Evolutionary conservation across 331 rosid species (phyloP).

Genomic region (Acacia concinna): DNA sequence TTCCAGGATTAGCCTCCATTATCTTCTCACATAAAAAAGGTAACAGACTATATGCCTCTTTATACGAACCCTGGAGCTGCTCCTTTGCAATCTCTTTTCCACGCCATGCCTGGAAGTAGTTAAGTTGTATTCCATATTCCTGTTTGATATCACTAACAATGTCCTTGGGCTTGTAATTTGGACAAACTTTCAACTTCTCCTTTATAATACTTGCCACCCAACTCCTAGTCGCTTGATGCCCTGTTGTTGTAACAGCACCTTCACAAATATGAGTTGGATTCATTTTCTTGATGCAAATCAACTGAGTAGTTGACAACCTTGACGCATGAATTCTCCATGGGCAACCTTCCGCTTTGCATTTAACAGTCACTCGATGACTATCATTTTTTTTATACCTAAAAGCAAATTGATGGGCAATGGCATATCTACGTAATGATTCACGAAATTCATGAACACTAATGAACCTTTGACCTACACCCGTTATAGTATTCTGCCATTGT

Average conservation of each 20-base stretch:
- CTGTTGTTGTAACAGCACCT: constrained; percentile 85
- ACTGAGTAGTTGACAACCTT: constrained; percentile 84
- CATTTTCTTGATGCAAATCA: constrained; percentile 94
- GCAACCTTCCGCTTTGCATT: constrained; percentile 95
- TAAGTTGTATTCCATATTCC: constrained; percentile 91
- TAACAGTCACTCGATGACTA: constrained; percentile 96
- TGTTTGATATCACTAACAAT: constrained; percentile 89
- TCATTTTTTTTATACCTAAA: constrained; percentile 94
- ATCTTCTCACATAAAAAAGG: constrained; percentile 78
- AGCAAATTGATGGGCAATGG: constrained; percentile 94
- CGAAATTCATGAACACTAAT: constrained; percentile 86
- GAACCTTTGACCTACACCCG: constrained; percentile 91
- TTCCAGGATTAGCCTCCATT: constrained; percentile 92
- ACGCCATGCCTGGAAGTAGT: constrained; percentile 99
- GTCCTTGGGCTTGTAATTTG: constrained; percentile 95
- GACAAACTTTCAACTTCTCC: constrained; percentile 80
- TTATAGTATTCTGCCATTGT: constrained; percentile 91
- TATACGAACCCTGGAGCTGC: constrained; percentile 97
- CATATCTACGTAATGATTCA: constrained; percentile 87
- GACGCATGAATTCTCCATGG: constrained; percentile 99
- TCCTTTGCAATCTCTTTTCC: constrained; percentile 99
- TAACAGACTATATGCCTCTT: constrained; percentile 83
- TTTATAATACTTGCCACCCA: constrained; percentile 97
- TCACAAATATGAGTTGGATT: constrained; percentile 79
- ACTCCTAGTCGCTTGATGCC: constrained; percentile 97